These are phyloP conservation scores for Malus fusca DNA, from an alignment of 306 rosid species.

Conservation along the genomic window DNA sequence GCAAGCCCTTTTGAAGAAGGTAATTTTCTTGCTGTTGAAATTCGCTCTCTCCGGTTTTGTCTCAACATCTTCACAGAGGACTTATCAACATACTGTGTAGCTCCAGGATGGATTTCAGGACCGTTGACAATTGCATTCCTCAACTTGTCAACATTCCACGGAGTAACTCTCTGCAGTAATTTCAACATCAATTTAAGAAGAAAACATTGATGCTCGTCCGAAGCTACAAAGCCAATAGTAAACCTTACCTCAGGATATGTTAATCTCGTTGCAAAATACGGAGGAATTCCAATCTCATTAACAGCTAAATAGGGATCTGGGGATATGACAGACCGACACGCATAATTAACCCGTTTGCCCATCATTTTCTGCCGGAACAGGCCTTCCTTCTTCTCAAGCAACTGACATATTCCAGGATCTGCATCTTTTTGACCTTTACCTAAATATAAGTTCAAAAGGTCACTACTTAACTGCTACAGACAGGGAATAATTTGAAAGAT, in stretches of 20 bases:
- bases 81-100: slow-evolving; percentile 70
- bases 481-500: not conserved
- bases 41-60: slow-evolving; percentile 33
- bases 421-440: slow-evolving; percentile 47
- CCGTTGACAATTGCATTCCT: slow-evolving; percentile 73
- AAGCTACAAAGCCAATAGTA: not conserved
- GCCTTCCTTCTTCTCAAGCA: slow-evolving; percentile 95
- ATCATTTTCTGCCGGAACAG: slow-evolving; percentile 98
- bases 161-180: slow-evolving; percentile 75
- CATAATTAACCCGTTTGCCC: slow-evolving; percentile 97
- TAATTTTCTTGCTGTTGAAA: slow-evolving; percentile 51
- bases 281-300: slow-evolving; percentile 97
- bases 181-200: slow-evolving; percentile 6
- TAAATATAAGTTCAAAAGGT: slow-evolving; percentile 20
- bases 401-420: slow-evolving; percentile 70
- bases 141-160: slow-evolving; percentile 68
- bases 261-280: slow-evolving; percentile 72
- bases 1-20: slow-evolving; percentile 71
- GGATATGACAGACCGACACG: slow-evolving; percentile 96
- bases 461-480: slow-evolving; percentile 4
- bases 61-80: slow-evolving; percentile 37
- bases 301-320: slow-evolving; percentile 98
- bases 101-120: slow-evolving; percentile 83
- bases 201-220: not conserved
- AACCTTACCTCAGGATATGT: slow-evolving; percentile 85